A percentile compares a stretch with the other conserved stretches of the same genome.
Conservation (phyloP, 371 early-diverging fungal genomes). For the Thermomucor indicae-seudaticae region DNA sequence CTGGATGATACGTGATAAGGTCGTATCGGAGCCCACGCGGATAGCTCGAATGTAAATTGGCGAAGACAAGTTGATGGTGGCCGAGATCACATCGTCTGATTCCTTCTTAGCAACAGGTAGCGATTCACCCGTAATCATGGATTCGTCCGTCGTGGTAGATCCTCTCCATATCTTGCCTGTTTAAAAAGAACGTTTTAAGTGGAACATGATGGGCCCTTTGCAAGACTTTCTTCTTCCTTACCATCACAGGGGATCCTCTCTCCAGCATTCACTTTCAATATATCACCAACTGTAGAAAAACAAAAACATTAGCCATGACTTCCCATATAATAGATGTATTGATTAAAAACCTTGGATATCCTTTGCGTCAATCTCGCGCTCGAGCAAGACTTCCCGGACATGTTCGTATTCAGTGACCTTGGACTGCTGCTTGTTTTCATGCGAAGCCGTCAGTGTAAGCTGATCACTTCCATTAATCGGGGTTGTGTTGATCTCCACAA, state of each 20-base stretch:
- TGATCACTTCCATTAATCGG: neutral
- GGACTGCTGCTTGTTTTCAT: neutral
- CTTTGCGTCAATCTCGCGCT: constrained; percentile 35
- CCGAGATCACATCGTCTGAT: constrained; percentile 52
- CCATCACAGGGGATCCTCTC: constrained; percentile 70
- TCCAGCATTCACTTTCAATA: constrained; percentile 63
- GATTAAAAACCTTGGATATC: constrained; percentile 54
- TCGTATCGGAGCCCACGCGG: constrained; percentile 56
- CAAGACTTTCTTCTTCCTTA: neutral
- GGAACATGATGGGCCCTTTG: neutral
- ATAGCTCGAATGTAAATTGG: constrained; percentile 58
- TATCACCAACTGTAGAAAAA: constrained; percentile 50
- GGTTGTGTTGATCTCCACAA: constrained; percentile 29
- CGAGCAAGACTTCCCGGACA: constrained; percentile 11
- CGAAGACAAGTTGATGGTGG: constrained; percentile 55
- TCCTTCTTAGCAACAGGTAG: constrained; percentile 63
- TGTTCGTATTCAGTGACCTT: constrained; percentile 7
- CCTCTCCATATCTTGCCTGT: constrained; percentile 54
- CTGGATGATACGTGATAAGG: constrained; percentile 60
- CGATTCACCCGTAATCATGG: constrained; percentile 84
- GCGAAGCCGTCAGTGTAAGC: neutral
- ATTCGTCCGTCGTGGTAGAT: constrained; percentile 63
- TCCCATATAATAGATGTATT: neutral
- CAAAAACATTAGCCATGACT: constrained; percentile 1
- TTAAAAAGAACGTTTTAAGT: neutral